Base-by-base conservation (phyloP, 2,329 filamentous ascomycete genomes). In the Aureobasidium sp. region DNA sequence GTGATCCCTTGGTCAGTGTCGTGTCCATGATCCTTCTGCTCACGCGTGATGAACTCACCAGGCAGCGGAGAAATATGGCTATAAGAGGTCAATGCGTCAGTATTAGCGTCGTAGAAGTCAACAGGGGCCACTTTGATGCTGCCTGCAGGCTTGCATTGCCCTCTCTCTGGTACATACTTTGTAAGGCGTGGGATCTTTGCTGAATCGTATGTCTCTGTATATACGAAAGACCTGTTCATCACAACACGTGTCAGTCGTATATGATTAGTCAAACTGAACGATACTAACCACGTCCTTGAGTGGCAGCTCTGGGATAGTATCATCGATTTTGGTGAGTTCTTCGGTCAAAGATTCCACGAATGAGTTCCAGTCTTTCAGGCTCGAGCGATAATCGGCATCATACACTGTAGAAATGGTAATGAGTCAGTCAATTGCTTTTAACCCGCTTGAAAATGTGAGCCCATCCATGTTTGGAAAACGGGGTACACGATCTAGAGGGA, bases 181-280 rank as follows among this genome's bases (percentile, higher is more conserved):
- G 78, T 96, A 96, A 0, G 92, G 91, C 2, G 90, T 94, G 22
- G 84, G 88, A 69, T 96, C 87, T 67, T 90, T 88, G 69, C 82
- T 89, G 75, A 96, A 96, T 61, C 91, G 85, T 47, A 94, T 82
- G 68, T 96, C 91, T 68, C 91, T 82, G 74, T 96, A 91, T 63
- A 96, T 94, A 64, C 91, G 86, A 72, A 93, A 96, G 52, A 91
- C 79, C 82, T 85, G 65, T 54, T 37, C 15, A 35, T 19, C 22
- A 19, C 4, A 19, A 44, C 47, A 56, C 45, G n/a, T 44, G 29
- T 63, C 44, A 47, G 48, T 24, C 5, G 11, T 29, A 31, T 62
- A 53, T 52, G 45, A 42, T 54, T 14, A 45, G 31, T 60, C 24
- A 57, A n/a, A 61, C 3, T 15, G n/a, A 14, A 8, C 27, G 17